Conservation (phyloP, 352 stramenopile genomes). For the Globisporangium polare region DNA sequence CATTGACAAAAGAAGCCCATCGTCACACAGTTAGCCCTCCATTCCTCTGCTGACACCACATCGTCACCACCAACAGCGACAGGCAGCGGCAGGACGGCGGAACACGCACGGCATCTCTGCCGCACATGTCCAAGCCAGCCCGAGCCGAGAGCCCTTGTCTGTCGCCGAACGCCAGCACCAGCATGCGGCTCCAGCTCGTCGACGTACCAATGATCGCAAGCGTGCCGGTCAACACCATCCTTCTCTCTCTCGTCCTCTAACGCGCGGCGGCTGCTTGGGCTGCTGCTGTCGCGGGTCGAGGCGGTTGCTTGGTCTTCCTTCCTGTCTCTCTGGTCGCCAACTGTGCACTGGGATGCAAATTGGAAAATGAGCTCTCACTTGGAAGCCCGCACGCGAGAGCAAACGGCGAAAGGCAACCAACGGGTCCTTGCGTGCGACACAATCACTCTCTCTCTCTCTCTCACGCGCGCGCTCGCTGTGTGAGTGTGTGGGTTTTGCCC, state of each 20-base stretch:
- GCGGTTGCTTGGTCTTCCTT: neutral
- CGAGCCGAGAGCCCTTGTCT: no score
- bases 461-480: no score
- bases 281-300: neutral
- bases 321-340: neutral
- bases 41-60: neutral
- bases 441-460: neutral
- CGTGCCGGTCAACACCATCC: constrained; percentile 42
- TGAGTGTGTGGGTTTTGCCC: neutral
- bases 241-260: constrained; percentile 11
- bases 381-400: neutral
- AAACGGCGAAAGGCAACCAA: neutral
- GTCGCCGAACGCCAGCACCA: no score
- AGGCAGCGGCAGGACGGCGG: no score
- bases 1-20: constrained; percentile 1
- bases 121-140: no score
- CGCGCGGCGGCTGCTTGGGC: neutral
- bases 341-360: constrained; percentile 21
- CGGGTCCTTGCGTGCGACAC: neutral
- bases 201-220: constrained; percentile 35
- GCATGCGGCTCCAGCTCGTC: no score
- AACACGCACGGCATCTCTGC: no score
- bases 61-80: neutral
- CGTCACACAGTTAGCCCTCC: neutral
- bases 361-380: constrained; percentile 29